These are phyloP conservation scores for Cryptococcus sp. DNA, from an alignment of 1,284 basidiomycete genomes.

Conservation along the genomic window DNA sequence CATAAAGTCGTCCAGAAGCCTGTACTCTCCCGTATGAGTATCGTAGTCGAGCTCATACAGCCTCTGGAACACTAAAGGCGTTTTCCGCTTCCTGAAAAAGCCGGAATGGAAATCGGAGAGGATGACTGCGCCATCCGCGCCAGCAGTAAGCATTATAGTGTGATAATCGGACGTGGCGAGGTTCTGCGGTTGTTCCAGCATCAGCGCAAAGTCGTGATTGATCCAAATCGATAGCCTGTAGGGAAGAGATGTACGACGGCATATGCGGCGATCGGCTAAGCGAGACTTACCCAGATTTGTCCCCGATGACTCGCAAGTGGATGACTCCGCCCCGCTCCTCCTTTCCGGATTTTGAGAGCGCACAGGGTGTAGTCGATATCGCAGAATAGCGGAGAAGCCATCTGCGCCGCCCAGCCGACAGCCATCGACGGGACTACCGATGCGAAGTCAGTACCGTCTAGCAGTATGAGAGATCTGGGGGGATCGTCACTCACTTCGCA, in stretches of 20 bases:
- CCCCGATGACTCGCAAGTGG: constrained; percentile 55
- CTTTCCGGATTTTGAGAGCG: constrained; percentile 33
- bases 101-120: constrained; percentile 28
- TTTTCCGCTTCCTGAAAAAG: constrained; percentile 29
- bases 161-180: constrained; percentile 79
- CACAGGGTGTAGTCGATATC: constrained; percentile 46
- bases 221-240: too few species aligned
- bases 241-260: too few species aligned
- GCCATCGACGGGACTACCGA: constrained; percentile 37
- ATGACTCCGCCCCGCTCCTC: constrained; percentile 15
- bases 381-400: constrained; percentile 32
- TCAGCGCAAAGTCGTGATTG: too few species aligned
- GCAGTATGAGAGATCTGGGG: too few species aligned
- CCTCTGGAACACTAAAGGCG: constrained; percentile 73
- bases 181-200: constrained; percentile 56
- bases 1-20: constrained; percentile 80
- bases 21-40: constrained; percentile 66
- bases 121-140: constrained; percentile 73
- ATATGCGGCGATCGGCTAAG: background rate
- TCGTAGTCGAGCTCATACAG: constrained; percentile 86
- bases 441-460: background rate
- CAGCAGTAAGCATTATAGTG: constrained; percentile 75
- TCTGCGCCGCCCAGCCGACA: constrained; percentile 38
- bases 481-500: constrained; percentile 30
- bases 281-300: constrained; percentile 70